Evolutionary conservation across 371 early-diverging fungal genomes (phyloP).

Genomic region (Parasitella parasitica): DNA sequence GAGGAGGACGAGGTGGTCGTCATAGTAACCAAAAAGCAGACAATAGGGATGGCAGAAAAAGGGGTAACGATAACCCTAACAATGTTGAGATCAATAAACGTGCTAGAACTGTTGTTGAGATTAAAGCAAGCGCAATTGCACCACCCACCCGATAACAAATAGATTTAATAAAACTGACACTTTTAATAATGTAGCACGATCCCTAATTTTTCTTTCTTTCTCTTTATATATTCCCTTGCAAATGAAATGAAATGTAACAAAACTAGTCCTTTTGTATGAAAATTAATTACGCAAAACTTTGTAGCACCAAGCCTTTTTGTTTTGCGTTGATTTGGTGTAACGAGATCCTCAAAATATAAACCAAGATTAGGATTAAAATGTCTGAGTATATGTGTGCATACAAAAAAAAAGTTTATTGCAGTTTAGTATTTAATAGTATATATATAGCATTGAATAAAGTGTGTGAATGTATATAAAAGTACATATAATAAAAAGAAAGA

Average conservation of each 20-base stretch:
- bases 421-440: not conserved
- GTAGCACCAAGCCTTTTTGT: not conserved
- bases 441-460: too few relatives aligned
- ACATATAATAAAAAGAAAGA: not conserved
- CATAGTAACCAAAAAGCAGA: conserved; percentile 15
- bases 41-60: not conserved
- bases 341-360: not conserved
- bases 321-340: too few relatives aligned
- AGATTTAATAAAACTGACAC: not conserved
- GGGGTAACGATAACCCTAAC: conserved; percentile 12
- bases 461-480: not conserved
- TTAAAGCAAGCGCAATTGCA: conserved; percentile 3
- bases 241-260: not conserved
- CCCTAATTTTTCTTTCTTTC: too few relatives aligned
- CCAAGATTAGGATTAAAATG: not conserved
- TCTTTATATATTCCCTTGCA: not conserved
- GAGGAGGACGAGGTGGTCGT: conserved; percentile 19
- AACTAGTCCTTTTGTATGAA: not conserved
- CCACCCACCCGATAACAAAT: conserved; percentile 1
- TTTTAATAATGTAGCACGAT: not conserved
- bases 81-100: conserved; percentile 13
- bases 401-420: not conserved
- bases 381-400: not conserved
- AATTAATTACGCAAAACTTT: not conserved
- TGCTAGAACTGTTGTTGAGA: conserved; percentile 10